These are phyloP conservation scores for Linum tenue DNA, from an alignment of 345 rosid species.

Conservation along the genomic window DNA sequence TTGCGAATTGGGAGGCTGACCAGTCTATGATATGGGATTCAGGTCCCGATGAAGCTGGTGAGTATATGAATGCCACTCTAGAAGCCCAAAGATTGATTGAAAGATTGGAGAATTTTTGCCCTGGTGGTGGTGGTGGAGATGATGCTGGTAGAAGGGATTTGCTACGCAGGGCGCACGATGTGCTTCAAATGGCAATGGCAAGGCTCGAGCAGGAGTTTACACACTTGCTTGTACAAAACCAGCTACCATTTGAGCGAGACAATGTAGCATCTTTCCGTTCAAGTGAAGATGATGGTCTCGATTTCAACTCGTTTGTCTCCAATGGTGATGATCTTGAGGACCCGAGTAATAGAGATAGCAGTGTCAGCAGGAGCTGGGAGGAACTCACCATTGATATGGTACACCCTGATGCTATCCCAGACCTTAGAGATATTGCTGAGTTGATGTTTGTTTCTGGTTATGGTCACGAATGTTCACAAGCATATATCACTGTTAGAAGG, in stretches of 20 bases:
- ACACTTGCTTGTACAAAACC: constrained; percentile 56
- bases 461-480: constrained; percentile 67
- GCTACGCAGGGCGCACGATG: constrained; percentile 54
- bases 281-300: constrained; percentile 47
- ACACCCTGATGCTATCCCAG: constrained; percentile 46
- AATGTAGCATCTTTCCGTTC: constrained; percentile 51
- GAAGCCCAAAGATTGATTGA: constrained; percentile 47
- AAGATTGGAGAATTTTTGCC: constrained; percentile 35
- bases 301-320: constrained; percentile 43
- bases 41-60: constrained; percentile 37
- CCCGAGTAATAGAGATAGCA: constrained; percentile 41
- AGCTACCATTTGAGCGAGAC: constrained; percentile 59
- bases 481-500: constrained; percentile 48
- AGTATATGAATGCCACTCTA: constrained; percentile 48
- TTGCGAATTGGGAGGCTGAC: constrained; percentile 56
- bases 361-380: constrained; percentile 42
- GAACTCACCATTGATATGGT: constrained; percentile 61
- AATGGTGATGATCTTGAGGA: constrained; percentile 53
- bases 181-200: constrained; percentile 74
- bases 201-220: constrained; percentile 85
- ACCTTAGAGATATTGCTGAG: constrained; percentile 60
- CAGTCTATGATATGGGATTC: constrained; percentile 74
- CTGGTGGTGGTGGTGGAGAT: constrained; percentile 21
- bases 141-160: constrained; percentile 29
- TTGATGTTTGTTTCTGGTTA: constrained; percentile 60